A percentile compares a stretch with the other conserved stretches of the same genome.
phyloP scores from a whole-genome alignment of 2,329 filamentous ascomycete genomes.

The Neonectria ditissima region DNA sequence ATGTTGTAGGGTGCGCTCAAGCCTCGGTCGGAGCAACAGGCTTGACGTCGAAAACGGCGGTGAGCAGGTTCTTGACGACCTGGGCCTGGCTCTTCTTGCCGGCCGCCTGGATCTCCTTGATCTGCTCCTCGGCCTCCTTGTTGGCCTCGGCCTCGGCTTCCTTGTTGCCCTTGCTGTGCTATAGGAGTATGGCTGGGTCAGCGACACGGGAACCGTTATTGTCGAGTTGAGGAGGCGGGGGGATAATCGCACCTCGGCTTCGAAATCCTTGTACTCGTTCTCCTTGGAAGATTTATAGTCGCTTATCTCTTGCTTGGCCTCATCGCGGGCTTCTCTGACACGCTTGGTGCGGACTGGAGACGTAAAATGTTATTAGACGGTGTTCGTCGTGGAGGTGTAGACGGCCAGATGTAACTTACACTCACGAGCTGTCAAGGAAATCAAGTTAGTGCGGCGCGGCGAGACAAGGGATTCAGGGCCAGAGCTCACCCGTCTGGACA shows the following conservation, averaged over 20 bases:
- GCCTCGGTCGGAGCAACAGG: constrained; percentile 65
- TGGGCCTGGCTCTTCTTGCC: constrained; percentile 83
- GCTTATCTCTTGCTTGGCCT: constrained; percentile 98
- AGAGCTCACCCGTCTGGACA: constrained; percentile 85
- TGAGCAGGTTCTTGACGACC: constrained; percentile 85
- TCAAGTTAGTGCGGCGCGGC: constrained; percentile 45
- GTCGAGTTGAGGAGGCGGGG: background rate
- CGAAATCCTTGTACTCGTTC: constrained; percentile 93
- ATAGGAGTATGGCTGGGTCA: constrained; percentile 26
- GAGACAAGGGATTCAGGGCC: constrained; percentile 16
- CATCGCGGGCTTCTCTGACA: constrained; percentile 94
- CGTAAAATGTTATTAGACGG: constrained; percentile 18
- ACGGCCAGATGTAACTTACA: constrained; percentile 68
- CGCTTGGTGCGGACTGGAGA: constrained; percentile 82
- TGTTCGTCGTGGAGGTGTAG: constrained; percentile 15
- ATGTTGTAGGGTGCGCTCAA: constrained; percentile 31
- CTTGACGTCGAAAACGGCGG: constrained; percentile 86
- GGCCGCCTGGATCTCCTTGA: constrained; percentile 83
- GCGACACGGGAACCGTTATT: background rate
- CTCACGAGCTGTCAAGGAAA: constrained; percentile 76
- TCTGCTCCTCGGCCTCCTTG: constrained; percentile 79
- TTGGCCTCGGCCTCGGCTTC: constrained; percentile 84
- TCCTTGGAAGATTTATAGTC: constrained; percentile 92
- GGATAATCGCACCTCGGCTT: constrained; percentile 70
- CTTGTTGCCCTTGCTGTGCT: constrained; percentile 94